Evolutionary conservation across 2,329 filamentous ascomycete genomes (phyloP).

Genomic region (Fusarium continuum): DNA sequence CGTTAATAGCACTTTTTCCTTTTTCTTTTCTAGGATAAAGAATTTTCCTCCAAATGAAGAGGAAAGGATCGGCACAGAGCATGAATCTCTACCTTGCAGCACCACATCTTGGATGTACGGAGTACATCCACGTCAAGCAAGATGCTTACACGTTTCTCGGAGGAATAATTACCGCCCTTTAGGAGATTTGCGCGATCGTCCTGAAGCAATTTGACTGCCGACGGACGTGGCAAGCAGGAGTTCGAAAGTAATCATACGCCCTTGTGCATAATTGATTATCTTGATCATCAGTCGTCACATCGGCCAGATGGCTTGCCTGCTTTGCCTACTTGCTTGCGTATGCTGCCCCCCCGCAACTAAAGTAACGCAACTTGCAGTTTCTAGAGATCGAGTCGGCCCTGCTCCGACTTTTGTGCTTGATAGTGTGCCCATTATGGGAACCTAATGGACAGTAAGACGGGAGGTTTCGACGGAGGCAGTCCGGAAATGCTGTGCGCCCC

Average conservation of each 20-base stretch:
- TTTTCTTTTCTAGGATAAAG: too few relatives aligned
- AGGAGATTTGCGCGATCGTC: constrained; percentile 23
- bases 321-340: constrained; percentile 6
- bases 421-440: constrained; percentile 10
- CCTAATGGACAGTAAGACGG: constrained; percentile 30
- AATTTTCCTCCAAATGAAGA: neutral
- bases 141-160: constrained; percentile 13
- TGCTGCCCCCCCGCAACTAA: constrained; percentile 9
- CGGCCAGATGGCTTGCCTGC: neutral
- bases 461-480: constrained; percentile 30
- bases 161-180: constrained; percentile 20
- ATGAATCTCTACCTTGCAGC: neutral
- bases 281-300: constrained; percentile 27
- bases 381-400: constrained; percentile 35
- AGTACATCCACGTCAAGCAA: too few relatives aligned
- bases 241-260: neutral
- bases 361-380: constrained; percentile 10
- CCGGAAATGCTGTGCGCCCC: constrained; percentile 19
- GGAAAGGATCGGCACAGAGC: constrained; percentile 20
- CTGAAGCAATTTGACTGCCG: constrained; percentile 15
- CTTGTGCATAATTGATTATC: constrained; percentile 24
- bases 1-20: neutral
- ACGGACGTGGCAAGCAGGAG: constrained; percentile 9
- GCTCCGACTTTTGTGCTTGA: constrained; percentile 15
- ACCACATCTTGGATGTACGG: neutral